Evolutionary conservation across 1,284 basidiomycete genomes (phyloP).

Genomic region (Singerocomus inundabilis): DNA sequence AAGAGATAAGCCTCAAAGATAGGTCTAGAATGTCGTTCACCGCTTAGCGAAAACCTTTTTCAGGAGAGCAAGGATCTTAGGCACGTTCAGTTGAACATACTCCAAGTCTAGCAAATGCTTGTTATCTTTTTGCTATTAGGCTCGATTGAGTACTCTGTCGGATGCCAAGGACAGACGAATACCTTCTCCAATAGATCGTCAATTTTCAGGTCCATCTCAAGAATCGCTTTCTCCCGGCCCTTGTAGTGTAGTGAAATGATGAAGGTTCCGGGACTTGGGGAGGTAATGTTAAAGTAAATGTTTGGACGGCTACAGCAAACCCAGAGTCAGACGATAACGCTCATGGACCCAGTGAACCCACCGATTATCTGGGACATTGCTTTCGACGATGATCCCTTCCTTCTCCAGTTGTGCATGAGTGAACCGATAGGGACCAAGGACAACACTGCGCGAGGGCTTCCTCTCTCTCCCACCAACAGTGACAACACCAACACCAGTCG

Average conservation of each 20-base stretch:
- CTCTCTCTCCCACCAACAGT: conserved; percentile 97
- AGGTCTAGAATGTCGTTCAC: conserved; percentile 43
- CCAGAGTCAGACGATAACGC: conserved; percentile 1
- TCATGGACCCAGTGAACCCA: conserved; percentile 39
- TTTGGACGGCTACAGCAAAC: conserved; percentile 75
- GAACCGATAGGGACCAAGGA: conserved; percentile 93
- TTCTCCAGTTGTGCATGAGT: conserved; percentile 98
- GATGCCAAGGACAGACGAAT: conserved; percentile 18
- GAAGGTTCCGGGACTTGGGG: conserved; percentile 96
- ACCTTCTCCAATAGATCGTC: conserved; percentile 98
- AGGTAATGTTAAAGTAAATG: conserved; percentile 98
- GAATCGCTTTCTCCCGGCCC: conserved; percentile 97
- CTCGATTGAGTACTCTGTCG: conserved; percentile 14
- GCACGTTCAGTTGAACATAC: conserved; percentile 96
- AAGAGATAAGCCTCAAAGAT: conserved; percentile 25
- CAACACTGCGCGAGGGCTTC: conserved; percentile 82
- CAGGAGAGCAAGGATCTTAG: conserved; percentile 87
- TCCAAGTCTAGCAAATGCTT: conserved; percentile 94
- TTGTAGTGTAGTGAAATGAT: conserved; percentile 99
- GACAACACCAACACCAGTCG: conserved; percentile 91
- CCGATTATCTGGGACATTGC: conserved; percentile 98
- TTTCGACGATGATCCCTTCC: conserved; percentile 99
- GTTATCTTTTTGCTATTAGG: conserved; percentile 93
- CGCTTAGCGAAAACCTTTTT: conserved; percentile 91
- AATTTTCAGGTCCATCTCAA: conserved; percentile 99